phyloP scores from a whole-genome alignment of 768 basidiomycete genomes.

The Dictyophora rubrovolvata region DNA sequence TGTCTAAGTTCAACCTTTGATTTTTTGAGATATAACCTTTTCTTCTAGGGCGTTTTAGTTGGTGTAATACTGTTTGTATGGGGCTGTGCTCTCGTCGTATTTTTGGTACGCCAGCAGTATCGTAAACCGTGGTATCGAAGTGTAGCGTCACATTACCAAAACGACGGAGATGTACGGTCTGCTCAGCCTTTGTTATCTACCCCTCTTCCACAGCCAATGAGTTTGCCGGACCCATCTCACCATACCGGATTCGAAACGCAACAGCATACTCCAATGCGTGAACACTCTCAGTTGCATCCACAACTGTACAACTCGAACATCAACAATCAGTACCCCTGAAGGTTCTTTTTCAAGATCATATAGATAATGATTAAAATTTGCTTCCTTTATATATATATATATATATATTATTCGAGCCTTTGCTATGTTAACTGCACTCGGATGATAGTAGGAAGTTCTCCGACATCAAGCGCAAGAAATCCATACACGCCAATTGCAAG shows the following conservation, averaged over 20 bases:
- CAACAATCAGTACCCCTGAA: neutral
- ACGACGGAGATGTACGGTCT: neutral
- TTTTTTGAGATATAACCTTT: neutral
- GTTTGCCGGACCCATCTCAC: neutral
- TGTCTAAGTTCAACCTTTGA: neutral
- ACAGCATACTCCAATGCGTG: neutral
- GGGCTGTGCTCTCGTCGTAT: neutral
- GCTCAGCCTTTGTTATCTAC: neutral
- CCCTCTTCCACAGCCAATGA: neutral
- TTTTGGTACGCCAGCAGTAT: neutral
- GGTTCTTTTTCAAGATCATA: neutral
- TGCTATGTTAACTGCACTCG: too few species aligned
- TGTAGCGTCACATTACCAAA: neutral
- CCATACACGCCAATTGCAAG: too few species aligned
- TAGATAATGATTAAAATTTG: neutral
- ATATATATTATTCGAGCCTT: neutral
- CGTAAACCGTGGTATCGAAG: conserved; percentile 7
- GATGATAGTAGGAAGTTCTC: too few species aligned
- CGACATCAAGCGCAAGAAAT: too few species aligned
- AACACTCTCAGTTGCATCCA: neutral
- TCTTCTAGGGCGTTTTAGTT: neutral
- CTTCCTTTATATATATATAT: neutral
- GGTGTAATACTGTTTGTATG: neutral
- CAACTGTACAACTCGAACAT: neutral
- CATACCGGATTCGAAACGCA: neutral